Evolutionary conservation across 1,139 yeast genomes (phyloP), one percentile per base, ranked within the genome.

Genomic region (Taphrina deformans): DNA sequence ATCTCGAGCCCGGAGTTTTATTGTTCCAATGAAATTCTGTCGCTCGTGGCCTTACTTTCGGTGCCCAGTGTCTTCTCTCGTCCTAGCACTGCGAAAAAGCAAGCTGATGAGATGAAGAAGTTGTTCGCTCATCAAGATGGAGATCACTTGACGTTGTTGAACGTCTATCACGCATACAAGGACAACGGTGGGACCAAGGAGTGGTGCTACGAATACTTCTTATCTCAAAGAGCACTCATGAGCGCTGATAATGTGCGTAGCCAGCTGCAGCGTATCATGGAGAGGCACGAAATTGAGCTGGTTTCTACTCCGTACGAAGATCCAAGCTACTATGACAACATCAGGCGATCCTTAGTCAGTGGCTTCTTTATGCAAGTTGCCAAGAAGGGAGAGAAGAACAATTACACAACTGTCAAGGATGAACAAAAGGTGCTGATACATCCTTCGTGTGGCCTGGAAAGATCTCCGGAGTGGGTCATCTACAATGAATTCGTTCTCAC

Each of bases 301-400:
- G 80, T 83, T 67, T 83, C 92, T 59, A 86, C 90, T 1, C 86
- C 89, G 51, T 85, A 78, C 71, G 90, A 87, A 48, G 86, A 85
- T 75, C 84, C 85, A 62, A 79, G 78, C 66, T 76, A 75, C 67
- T 91, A 87, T 75, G 85, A 82, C 70, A 88, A 89, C 72, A 86
- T 93, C 70, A 83, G 96, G 68, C 87, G 88, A 75, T 97, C 99
- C 0, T 79, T 93, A 66, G 83, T 90, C 7, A 85, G 91, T n/a
- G 99, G 99, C 1, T 92, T 91, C 76, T 93, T 93, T 80, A 92
- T 93, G 98, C 99, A 93, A 79, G 97, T 89, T 62, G 99, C 98
- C 52, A 92, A 92, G 79, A 84, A 84, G 79, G 86, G 83, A 75
- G 83, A 87, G 66, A 87, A 88, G 51, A 85, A 87, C 60, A 86